Percentiles rank a stretch among this genome's conserved stretches.
phyloP scores from a whole-genome alignment of 352 stramenopile genomes.

The Phytophthora palmivora region DNA sequence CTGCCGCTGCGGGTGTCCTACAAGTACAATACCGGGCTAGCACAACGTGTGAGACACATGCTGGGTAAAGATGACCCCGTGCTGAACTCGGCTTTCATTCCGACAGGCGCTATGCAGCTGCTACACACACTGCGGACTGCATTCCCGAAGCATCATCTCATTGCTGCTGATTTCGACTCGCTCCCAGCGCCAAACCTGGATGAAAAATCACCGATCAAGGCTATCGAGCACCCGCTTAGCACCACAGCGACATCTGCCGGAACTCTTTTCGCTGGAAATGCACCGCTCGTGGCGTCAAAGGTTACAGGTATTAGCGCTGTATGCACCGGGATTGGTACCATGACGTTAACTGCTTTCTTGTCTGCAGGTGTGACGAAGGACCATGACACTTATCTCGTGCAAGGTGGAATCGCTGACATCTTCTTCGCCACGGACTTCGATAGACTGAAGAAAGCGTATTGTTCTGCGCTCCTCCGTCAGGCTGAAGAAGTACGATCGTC shows the following conservation, averaged over 20 bases:
- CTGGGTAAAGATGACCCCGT: slow-evolving; percentile 57
- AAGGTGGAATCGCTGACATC: slow-evolving; percentile 88
- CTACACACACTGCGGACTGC: slow-evolving; percentile 78
- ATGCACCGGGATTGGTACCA: neutral
- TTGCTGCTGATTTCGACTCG: slow-evolving; percentile 90
- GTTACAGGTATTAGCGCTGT: slow-evolving; percentile 45
- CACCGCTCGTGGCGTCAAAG: slow-evolving; percentile 89
- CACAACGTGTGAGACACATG: slow-evolving; percentile 55
- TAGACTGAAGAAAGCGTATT: slow-evolving; percentile 85
- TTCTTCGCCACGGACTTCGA: slow-evolving; percentile 93
- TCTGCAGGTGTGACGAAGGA: slow-evolving; percentile 72
- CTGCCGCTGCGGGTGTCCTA: slow-evolving; percentile 71
- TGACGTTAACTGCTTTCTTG: neutral
- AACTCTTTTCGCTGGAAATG: slow-evolving; percentile 81
- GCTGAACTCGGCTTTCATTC: slow-evolving; percentile 85
- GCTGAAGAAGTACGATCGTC: slow-evolving; percentile 47
- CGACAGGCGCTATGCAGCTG: slow-evolving; percentile 88
- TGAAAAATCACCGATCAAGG: slow-evolving; percentile 52
- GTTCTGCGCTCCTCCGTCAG: slow-evolving; percentile 58
- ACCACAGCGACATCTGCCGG: slow-evolving; percentile 70
- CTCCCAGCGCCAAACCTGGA: slow-evolving; percentile 78
- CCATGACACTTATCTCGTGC: slow-evolving; percentile 89
- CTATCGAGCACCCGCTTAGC: slow-evolving; percentile 69
- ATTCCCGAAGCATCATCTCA: slow-evolving; percentile 88
- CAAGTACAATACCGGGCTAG: slow-evolving; percentile 62